Evolutionary conservation across 2,329 filamentous ascomycete genomes (phyloP).

Genomic region (Claviceps citrina): DNA sequence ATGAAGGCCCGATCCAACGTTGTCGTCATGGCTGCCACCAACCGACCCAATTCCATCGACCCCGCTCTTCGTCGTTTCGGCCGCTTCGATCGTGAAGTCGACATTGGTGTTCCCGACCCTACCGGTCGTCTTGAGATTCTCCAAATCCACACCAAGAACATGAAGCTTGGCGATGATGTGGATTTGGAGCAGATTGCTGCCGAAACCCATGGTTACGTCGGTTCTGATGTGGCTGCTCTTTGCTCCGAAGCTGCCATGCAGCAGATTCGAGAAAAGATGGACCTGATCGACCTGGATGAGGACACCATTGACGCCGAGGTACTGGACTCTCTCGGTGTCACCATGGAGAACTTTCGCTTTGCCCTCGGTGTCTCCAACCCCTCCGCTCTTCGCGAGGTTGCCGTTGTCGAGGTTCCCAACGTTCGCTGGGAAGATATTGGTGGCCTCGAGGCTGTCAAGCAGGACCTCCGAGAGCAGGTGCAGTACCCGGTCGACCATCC

Average conservation of each 20-base stretch:
- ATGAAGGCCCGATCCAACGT: constrained; percentile 99
- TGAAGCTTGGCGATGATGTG: constrained; percentile 95
- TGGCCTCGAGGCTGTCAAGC: constrained; percentile 96
- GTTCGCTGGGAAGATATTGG: constrained; percentile 99
- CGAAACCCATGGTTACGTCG: constrained; percentile 97
- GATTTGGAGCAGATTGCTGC: constrained; percentile 92
- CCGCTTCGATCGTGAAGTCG: constrained; percentile 96
- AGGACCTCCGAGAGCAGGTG: constrained; percentile 95
- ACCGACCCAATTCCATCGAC: constrained; percentile 96
- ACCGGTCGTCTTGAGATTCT: constrained; percentile 97
- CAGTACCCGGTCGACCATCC: constrained; percentile 99
- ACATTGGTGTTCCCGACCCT: constrained; percentile 94
- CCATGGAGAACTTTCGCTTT: constrained; percentile 99
- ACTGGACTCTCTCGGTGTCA: constrained; percentile 91
- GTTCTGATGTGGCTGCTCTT: constrained; percentile 93
- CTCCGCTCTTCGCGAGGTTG: constrained; percentile 93
- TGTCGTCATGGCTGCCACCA: constrained; percentile 97
- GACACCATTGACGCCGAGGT: constrained; percentile 98
- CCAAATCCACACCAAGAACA: constrained; percentile 99
- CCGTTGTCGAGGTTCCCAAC: constrained; percentile 97
- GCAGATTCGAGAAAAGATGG: constrained; percentile 99
- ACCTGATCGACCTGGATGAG: constrained; percentile 95
- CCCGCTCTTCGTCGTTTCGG: constrained; percentile 94
- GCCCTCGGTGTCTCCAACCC: constrained; percentile 96
- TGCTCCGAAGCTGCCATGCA: constrained; percentile 99